Evolutionary conservation across 345 rosid genomes (phyloP).

Genomic region (Citrus cavaleriei): DNA sequence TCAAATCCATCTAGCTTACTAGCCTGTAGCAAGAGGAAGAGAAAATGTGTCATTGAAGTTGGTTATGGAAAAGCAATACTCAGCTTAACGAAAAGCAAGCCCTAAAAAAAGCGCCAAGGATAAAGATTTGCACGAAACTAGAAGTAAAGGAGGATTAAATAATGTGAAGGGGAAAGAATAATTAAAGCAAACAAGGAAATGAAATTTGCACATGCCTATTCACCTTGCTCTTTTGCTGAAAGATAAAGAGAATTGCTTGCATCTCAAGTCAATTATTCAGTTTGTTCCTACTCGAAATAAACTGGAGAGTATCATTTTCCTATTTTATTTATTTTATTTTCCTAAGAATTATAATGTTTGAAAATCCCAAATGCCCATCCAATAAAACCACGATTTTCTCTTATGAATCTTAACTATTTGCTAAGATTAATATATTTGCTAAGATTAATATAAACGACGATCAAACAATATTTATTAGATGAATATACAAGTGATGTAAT

Average conservation of each 20-base stretch:
- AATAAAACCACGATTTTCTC: background rate
- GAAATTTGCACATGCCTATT: constrained; percentile 7
- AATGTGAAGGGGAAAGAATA: background rate
- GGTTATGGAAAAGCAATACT: background rate
- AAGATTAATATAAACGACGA: too few species aligned
- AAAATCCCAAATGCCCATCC: background rate
- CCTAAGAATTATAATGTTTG: background rate
- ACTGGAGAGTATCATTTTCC: background rate
- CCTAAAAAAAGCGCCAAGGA: background rate
- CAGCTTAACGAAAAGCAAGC: background rate
- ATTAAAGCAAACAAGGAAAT: constrained; percentile 14
- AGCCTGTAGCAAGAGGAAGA: background rate
- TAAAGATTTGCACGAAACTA: background rate
- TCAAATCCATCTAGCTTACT: too few species aligned
- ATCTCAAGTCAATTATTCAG: constrained; percentile 10
- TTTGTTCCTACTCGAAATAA: background rate
- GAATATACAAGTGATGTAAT: background rate
- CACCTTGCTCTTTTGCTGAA: constrained; percentile 7
- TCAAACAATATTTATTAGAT: background rate
- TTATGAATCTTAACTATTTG: too few species aligned
- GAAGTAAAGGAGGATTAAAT: background rate
- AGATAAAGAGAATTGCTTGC: constrained; percentile 18
- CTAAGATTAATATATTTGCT: background rate
- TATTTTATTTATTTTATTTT: background rate
- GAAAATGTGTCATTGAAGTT: background rate